Conservation (phyloP, 2,329 filamentous ascomycete species). For the Fusarium hainanense region DNA sequence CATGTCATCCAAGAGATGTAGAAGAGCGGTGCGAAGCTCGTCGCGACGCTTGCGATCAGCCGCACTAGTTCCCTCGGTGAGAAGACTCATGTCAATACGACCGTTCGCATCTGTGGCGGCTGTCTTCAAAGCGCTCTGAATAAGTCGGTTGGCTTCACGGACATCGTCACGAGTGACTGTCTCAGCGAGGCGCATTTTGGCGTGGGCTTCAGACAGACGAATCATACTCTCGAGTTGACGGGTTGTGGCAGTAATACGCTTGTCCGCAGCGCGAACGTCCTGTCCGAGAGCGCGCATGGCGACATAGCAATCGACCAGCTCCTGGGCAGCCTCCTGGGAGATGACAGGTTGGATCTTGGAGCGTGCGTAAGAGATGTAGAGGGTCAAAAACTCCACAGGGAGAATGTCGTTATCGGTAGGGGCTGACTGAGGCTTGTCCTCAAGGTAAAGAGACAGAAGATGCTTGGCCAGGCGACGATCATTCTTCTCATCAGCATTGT, state of each 20-base stretch:
- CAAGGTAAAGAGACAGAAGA: constrained; percentile 94
- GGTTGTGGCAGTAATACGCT: constrained; percentile 97
- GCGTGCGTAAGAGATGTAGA: constrained; percentile 97
- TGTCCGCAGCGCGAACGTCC: constrained; percentile 86
- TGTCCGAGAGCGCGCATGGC: constrained; percentile 94
- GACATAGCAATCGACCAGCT: constrained; percentile 88
- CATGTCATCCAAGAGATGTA: constrained; percentile 83
- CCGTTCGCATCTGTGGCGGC: constrained; percentile 94
- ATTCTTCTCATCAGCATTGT: constrained; percentile 88
- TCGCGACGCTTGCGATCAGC: constrained; percentile 85
- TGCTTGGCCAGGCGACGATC: constrained; percentile 92
- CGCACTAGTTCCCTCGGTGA: constrained; percentile 93
- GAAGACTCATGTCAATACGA: constrained; percentile 93
- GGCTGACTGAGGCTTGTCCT: constrained; percentile 91
- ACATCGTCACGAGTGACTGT: constrained; percentile 86
- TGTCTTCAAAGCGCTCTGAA: constrained; percentile 94
- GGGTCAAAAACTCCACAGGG: constrained; percentile 93
- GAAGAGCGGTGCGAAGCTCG: constrained; percentile 83
- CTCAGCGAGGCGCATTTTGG: constrained; percentile 90
- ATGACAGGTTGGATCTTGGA: constrained; percentile 85
- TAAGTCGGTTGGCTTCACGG: constrained; percentile 88
- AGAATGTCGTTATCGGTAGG: constrained; percentile 79
- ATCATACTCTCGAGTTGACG: constrained; percentile 99
- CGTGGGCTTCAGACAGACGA: constrained; percentile 93
- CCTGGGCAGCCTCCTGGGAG: constrained; percentile 81